Evolutionary conservation across 2,329 filamentous ascomycete genomes (phyloP).

Genomic region (Cercospora nicotianae): DNA sequence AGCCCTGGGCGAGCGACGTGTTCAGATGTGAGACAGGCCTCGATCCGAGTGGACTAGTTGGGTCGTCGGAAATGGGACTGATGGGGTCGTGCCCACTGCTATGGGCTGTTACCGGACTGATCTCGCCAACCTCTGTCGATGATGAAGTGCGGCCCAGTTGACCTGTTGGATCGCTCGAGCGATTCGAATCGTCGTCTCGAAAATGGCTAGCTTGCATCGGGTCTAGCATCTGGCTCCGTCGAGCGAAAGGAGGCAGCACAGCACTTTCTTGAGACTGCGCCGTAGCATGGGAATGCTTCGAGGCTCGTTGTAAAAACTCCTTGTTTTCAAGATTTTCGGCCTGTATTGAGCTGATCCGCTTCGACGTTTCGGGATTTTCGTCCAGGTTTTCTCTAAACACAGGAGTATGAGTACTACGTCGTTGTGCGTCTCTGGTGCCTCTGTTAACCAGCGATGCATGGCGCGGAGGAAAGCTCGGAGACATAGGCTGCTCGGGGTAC

Average conservation of each 20-base stretch:
- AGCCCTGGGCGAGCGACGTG: conserved; percentile 8
- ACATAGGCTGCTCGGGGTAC: conserved; percentile 9
- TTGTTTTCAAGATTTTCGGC: conserved; percentile 52
- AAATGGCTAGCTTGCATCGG: conserved; percentile 32
- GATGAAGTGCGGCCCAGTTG: conserved; percentile 21
- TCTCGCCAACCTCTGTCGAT: conserved; percentile 22
- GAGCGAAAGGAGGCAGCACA: conserved; percentile 39
- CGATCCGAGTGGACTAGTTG: conserved; percentile 17
- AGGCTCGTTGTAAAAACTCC: conserved; percentile 49
- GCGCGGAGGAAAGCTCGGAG: conserved; percentile 23
- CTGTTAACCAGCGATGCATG: conserved; percentile 25
- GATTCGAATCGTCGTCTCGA: conserved; percentile 31
- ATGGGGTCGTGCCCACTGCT: conserved; percentile 17
- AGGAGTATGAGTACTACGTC: conserved; percentile 53
- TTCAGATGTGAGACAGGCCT: conserved; percentile 26
- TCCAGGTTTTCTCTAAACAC: conserved; percentile 63
- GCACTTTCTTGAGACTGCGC: conserved; percentile 34
- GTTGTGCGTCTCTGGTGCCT: conserved; percentile 10
- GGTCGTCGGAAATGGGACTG: conserved; percentile 24
- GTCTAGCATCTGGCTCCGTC: conserved; percentile 38
- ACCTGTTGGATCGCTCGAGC: conserved; percentile 31
- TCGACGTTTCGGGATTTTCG: conserved; percentile 48
- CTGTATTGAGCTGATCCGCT: conserved; percentile 46
- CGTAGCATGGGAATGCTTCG: conserved; percentile 36
- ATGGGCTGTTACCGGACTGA: conserved; percentile 30